A percentile compares a stretch with the other conserved stretches of the same genome.
Conservation (phyloP, 805 yeast species). For the Wickerhamomyces alni region DNA sequence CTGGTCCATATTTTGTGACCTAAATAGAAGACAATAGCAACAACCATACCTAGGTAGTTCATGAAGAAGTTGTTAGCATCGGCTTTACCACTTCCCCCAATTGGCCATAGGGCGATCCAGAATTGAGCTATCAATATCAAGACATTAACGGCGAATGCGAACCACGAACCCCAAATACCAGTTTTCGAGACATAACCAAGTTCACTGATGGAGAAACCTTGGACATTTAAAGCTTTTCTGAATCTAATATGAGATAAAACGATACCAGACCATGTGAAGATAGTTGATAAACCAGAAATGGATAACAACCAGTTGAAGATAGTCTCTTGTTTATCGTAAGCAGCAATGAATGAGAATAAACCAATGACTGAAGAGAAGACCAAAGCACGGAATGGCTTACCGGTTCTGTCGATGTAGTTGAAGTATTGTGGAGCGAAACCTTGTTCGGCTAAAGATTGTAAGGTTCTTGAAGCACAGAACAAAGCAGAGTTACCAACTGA, state of each 20-base stretch:
- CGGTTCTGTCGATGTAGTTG: conserved; percentile 49
- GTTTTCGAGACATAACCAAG: conserved; percentile 46
- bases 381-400: conserved; percentile 56
- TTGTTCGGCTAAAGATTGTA: conserved; percentile 63
- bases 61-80: conserved; percentile 43
- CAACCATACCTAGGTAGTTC: conserved; percentile 44
- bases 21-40: conserved; percentile 38
- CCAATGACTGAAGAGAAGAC: conserved; percentile 47
- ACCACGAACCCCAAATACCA: conserved; percentile 49
- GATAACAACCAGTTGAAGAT: conserved; percentile 64
- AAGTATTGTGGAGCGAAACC: conserved; percentile 56
- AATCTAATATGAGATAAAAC: conserved; percentile 53
- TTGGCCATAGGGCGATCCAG: conserved; percentile 61
- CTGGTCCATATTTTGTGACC: conserved; percentile 45
- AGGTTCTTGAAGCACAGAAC: conserved; percentile 66
- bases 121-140: conserved; percentile 54
- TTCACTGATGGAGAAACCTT: conserved; percentile 45
- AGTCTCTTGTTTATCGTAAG: conserved; percentile 48
- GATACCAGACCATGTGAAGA: conserved; percentile 58
- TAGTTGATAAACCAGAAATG: conserved; percentile 53
- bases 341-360: conserved; percentile 60
- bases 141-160: conserved; percentile 42
- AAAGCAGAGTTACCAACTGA: conserved; percentile 77
- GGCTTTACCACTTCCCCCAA: conserved; percentile 35
- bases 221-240: conserved; percentile 50